A percentile compares a stretch with the other conserved stretches of the same genome.
Evolutionary conservation across 1,284 basidiomycete species (phyloP).

Genomic region (Trichosporon sp.): DNA sequence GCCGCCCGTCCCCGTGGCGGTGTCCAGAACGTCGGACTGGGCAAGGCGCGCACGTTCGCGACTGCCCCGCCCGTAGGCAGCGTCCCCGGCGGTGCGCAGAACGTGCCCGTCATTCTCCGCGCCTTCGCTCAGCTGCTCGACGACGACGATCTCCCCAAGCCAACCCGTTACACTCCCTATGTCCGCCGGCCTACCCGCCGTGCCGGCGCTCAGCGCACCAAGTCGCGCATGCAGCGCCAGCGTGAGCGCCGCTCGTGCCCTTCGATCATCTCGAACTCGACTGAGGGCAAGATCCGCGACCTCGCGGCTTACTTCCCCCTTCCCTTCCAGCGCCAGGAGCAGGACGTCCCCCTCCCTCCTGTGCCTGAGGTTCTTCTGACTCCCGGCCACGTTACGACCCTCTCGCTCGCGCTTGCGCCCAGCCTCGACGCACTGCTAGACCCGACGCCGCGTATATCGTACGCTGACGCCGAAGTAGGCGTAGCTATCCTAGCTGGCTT

Average conservation of each 20-base stretch:
- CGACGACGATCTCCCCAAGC: conserved; percentile 31
- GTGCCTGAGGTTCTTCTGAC: conserved; percentile 35
- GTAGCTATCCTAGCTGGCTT: conserved; percentile 31
- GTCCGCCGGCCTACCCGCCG: not conserved
- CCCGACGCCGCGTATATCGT: conserved; percentile 26
- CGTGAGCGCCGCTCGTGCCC: not conserved
- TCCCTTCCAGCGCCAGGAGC: conserved; percentile 2
- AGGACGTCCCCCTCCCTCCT: conserved; percentile 21
- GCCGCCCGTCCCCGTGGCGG: not conserved
- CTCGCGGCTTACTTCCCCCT: conserved; percentile 37
- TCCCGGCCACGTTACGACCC: conserved; percentile 27
- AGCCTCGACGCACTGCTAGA: conserved; percentile 29
- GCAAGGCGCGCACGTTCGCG: conserved; percentile 32
- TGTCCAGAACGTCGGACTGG: conserved; percentile 27
- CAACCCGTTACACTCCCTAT: conserved; percentile 31
- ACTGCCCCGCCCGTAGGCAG: conserved; percentile 17
- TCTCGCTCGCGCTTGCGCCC: conserved; percentile 35
- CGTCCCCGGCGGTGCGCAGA: conserved; percentile 7
- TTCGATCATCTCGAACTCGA: conserved; percentile 4
- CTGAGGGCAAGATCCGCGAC: conserved; percentile 16
- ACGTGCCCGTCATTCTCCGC: conserved; percentile 34
- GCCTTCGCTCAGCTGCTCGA: conserved; percentile 32
- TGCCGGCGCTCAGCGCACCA: not conserved
- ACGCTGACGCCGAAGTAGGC: conserved; percentile 35
- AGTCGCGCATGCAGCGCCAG: not conserved